Base-by-base conservation (phyloP, 2,329 filamentous ascomycete genomes). In the Nannizzia gypsea region DNA sequence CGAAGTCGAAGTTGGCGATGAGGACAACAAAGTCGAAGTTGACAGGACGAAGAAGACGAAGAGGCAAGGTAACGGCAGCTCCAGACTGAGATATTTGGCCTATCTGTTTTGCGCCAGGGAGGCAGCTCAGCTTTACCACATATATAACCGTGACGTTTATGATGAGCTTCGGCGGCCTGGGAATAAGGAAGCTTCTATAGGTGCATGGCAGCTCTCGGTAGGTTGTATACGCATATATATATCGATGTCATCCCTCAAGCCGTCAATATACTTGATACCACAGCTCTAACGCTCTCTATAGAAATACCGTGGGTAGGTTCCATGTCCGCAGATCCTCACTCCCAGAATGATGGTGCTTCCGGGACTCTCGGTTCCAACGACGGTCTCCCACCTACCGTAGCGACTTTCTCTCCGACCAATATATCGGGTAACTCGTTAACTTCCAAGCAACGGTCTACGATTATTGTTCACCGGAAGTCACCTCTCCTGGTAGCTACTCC, bases 381-480 rank as follows among this genome's bases (percentile, higher is more conserved):
- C 22, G 74, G 80, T 73, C 76, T 74, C 63, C 78, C 76, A 64
- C 80, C 83, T 60, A 87, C 90, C 52, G 85, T 88, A 70, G 93
- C 93, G 64, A 83, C 89, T 68, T 99, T 99, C 77, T 93, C 92
- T 3, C 91, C 93, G 34, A 82, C 86, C 22, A 89, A 87, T 22
- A 82, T 91, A 65, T 86, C 84, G 50, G 83, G 86, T 60, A 81
- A 82, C 40, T 81, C 84, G 3, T 79, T 86, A 54, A 82, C 84
- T 40, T 84, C 84, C 46, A 87, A 88, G 69, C 87, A 92, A 63
- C 85, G 89, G 52, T 95, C 90, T 17, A 95, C 90, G 60, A 91
- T 99, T 66, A 84, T 97, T 66, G 91, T 99, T 20, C 91, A 97
- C 74, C 92, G 96, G 73, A 99, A 97, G 76, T 96, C 90, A 15